Evolutionary conservation across 2,329 filamentous ascomycete genomes (phyloP), one percentile per base, ranked within the genome.

Genomic region (Ploettnerulaceae sp.): DNA sequence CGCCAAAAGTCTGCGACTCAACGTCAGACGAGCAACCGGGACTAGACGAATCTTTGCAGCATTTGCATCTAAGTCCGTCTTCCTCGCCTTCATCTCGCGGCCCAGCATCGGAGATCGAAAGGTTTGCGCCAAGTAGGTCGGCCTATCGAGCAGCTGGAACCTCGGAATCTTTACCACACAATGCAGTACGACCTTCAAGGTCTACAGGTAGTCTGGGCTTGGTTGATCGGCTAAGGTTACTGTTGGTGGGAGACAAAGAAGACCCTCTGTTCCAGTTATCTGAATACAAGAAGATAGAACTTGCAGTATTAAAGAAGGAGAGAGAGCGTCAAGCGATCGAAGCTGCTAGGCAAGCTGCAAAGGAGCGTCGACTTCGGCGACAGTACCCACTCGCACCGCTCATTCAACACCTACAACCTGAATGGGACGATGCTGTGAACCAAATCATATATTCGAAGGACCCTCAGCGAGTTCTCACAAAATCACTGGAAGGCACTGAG

Each of bases 401-500:
- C 12, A 28, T 64, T 18, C 47, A 57, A 37, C 44, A 61, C 7
- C 51, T 75, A n/a, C 50, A 60, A 20, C 32, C 56, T 0, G 61
- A 67, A 9, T 74, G 71, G 71, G 57, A 66, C 7, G 29, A 53
- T 1, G 63, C 55, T 26, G 63, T 74, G n/a, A 35, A 57, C 5
- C 47, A 51, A 22, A 36, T 50, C 7, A 60, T 68, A 17, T 51
- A 64, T 29, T 63, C 21, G 52, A 57, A 12, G 11, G 31, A 47
- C 57, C 55, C 61, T 25, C 55, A 61, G 12, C 18, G 42, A 34
- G 59, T 59, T 5, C 64, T 78, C 40, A 71, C 69, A 47, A 70
- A 62, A 43, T 73, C 74, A 7, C 64, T 67, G 5, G 74, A 76
- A 51, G 73, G 74, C 1, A 69, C 69, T 2, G 68, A 74, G 9